Evolutionary conservation across 768 basidiomycete species (phyloP).

Genomic region (Phallus indusiatus): DNA sequence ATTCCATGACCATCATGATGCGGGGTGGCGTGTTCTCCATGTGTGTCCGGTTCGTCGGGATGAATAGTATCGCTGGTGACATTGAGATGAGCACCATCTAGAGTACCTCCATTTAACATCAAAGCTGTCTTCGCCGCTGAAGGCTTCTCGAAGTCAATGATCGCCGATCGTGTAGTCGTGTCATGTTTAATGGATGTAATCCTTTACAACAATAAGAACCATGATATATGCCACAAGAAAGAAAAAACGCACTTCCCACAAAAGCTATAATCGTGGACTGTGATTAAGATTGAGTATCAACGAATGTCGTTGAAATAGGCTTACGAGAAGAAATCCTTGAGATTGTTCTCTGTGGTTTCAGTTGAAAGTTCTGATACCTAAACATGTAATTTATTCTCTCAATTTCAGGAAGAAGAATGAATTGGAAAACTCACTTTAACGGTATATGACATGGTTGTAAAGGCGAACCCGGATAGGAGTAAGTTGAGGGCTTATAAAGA

Average conservation of each 20-base stretch:
- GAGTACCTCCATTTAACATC: slow-evolving; percentile 72
- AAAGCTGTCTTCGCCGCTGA: slow-evolving; percentile 79
- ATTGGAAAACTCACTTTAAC: slow-evolving; percentile 31
- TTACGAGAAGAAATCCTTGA: slow-evolving; percentile 78
- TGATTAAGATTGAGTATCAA: slow-evolving; percentile 3
- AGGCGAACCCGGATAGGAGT: slow-evolving; percentile 14
- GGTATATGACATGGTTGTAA: slow-evolving; percentile 34
- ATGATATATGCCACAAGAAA: neutral
- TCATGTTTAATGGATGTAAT: slow-evolving; percentile 59
- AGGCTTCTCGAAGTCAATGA: slow-evolving; percentile 75
- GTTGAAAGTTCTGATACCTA: slow-evolving; percentile 69
- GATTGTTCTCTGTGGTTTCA: slow-evolving; percentile 52
- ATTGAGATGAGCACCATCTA: slow-evolving; percentile 60
- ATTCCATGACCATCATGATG: slow-evolving; percentile 22
- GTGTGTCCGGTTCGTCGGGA: slow-evolving; percentile 38
- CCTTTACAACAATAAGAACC: slow-evolving; percentile 26
- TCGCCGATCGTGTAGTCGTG: slow-evolving; percentile 41
- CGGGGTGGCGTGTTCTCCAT: slow-evolving; percentile 26
- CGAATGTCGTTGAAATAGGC: slow-evolving; percentile 17
- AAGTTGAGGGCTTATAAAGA: neutral
- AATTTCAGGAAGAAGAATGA: neutral
- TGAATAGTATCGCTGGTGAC: slow-evolving; percentile 65
- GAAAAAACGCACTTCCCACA: slow-evolving; percentile 67
- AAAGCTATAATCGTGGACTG: slow-evolving; percentile 40
- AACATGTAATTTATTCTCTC: neutral